A percentile compares a stretch with the other conserved stretches of the same genome.
Evolutionary conservation across 768 basidiomycete genomes (phyloP).

Genomic region (Suillus tomentosus): DNA sequence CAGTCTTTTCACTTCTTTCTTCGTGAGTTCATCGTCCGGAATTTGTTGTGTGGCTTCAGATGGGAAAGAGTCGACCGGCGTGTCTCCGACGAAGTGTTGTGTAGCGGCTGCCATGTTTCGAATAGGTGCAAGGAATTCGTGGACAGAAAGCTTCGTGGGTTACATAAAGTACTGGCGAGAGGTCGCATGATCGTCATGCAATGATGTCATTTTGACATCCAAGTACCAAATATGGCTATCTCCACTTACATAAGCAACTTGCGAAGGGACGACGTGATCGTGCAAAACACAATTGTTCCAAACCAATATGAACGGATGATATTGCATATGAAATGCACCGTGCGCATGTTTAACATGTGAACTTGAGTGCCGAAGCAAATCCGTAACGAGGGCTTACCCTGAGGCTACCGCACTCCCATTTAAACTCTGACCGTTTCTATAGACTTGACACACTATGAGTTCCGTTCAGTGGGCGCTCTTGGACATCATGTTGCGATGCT

Average conservation of each 20-base stretch:
- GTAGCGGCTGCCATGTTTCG: not conserved
- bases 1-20: slow-evolving; percentile 21
- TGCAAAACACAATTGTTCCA: not conserved
- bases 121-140: not conserved
- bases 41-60: slow-evolving; percentile 21
- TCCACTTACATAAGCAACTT: not conserved
- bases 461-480: not conserved
- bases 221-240: not conserved
- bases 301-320: not conserved
- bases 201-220: not conserved
- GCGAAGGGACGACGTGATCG: not conserved
- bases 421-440: not conserved
- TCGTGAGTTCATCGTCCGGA: slow-evolving; percentile 25
- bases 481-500: not conserved
- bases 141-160: not conserved
- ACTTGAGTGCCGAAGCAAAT: not conserved
- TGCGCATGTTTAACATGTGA: not conserved
- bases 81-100: slow-evolving; percentile 32
- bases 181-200: not conserved
- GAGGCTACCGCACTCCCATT: not conserved
- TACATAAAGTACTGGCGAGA: not conserved
- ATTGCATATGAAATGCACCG: not conserved
- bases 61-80: slow-evolving; percentile 27
- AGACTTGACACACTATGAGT: not conserved
- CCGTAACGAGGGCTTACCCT: not conserved